phyloP scores from a whole-genome alignment of 768 basidiomycete species.

The Vararia minispora region DNA sequence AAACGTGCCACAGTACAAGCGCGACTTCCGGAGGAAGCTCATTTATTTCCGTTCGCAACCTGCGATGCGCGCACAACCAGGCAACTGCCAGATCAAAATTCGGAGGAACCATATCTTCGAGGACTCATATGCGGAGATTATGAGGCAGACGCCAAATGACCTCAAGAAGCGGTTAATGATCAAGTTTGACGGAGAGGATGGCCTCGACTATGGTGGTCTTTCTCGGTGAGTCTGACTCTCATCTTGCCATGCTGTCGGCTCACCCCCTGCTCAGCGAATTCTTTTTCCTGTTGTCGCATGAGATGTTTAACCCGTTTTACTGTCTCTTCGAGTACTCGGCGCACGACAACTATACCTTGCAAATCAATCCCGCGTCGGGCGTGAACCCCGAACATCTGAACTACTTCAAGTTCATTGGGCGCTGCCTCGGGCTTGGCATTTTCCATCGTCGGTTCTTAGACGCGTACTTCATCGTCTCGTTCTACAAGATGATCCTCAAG shows the following conservation, averaged over 20 bases:
- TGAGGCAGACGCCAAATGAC: conserved; percentile 97
- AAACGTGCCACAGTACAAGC: conserved; percentile 99
- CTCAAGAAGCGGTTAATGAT: conserved; percentile 99
- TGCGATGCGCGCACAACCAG: conserved; percentile 94
- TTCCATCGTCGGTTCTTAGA: conserved; percentile 99
- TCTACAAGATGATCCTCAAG: conserved; percentile 99
- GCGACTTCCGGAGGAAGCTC: conserved; percentile 97
- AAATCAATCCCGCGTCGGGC: conserved; percentile 96
- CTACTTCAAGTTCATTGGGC: conserved; percentile 99
- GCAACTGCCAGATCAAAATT: conserved; percentile 99
- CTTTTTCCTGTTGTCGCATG: conserved; percentile 98
- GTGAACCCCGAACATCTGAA: conserved; percentile 99
- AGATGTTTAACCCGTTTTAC: conserved; percentile 99
- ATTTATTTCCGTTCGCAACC: conserved; percentile 99
- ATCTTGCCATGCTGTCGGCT: not conserved
- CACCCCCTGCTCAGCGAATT: conserved; percentile 62
- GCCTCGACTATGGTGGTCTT: conserved; percentile 95
- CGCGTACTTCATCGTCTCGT: conserved; percentile 97
- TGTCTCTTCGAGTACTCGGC: conserved; percentile 99
- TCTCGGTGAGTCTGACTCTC: conserved; percentile 54
- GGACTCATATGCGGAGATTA: conserved; percentile 98
- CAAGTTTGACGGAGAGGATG: conserved; percentile 99
- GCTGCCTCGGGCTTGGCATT: conserved; percentile 90
- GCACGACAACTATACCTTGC: conserved; percentile 98
- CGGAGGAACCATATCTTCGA: conserved; percentile 98